These are phyloP conservation scores for Vitis rotundifolia DNA, from an alignment of 164 flowering plant species.

Conservation along the genomic window DNA sequence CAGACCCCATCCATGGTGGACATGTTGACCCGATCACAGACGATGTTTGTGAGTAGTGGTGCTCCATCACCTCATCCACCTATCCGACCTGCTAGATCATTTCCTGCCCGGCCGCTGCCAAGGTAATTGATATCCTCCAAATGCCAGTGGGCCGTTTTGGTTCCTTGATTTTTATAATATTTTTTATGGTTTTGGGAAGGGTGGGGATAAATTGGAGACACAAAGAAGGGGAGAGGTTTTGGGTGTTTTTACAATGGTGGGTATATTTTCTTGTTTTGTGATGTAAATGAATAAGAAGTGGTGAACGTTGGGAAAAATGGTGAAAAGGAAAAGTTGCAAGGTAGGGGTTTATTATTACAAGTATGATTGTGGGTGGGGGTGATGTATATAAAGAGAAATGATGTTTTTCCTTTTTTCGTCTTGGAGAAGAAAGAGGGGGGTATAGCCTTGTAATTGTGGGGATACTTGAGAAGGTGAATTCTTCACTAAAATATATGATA, in stretches of 20 bases:
- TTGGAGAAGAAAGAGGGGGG: constrained; percentile 11
- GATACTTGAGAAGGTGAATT: constrained; percentile 32
- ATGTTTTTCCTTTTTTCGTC: constrained; percentile 1
- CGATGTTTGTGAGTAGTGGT: constrained; percentile 44
- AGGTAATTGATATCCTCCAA: constrained; percentile 38
- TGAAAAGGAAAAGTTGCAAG: constrained; percentile 15
- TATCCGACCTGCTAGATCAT: constrained; percentile 47
- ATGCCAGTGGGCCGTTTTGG: constrained; percentile 7
- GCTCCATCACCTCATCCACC: constrained; percentile 34
- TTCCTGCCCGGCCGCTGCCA: constrained; percentile 41
- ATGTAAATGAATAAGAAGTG: constrained; percentile 41
- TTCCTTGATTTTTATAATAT: constrained; percentile 9
- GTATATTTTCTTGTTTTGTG: constrained; percentile 22
- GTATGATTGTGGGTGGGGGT: constrained; percentile 8
- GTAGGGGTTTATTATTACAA: background rate
- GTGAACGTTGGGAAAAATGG: constrained; percentile 17
- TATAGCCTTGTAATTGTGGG: constrained; percentile 35
- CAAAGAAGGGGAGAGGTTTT: constrained; percentile 10
- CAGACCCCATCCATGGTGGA: constrained; percentile 91
- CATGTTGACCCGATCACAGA: constrained; percentile 85
- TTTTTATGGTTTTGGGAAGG: constrained; percentile 19
- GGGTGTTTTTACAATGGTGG: constrained; percentile 20
- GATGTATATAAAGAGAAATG: constrained; percentile 27
- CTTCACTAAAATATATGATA: constrained; percentile 29
- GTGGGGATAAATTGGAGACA: constrained; percentile 14